Base-by-base conservation (phyloP, 169 alveolate genomes). In the Plasmodium billcollinsi region DNA sequence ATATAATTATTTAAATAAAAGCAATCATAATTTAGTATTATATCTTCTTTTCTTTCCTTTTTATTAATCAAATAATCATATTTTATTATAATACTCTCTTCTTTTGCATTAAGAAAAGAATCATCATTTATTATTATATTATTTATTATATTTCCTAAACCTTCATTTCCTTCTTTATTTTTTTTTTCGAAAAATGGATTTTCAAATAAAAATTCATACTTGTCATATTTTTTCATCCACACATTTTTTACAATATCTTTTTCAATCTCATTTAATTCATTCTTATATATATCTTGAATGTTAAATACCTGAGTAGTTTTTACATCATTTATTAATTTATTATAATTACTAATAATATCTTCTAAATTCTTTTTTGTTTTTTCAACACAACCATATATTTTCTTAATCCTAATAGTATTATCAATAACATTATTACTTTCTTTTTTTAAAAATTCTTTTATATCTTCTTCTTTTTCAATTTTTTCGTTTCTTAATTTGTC, bases 1-100 rank as follows among this genome's bases (percentile, higher is more conserved):
- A 72, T 86, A 21, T 86, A 86, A 74, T 86, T 86, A 69, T 86
- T 86, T 71, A 86, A 73, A 56, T 54, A 86, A 65, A 86, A 86
- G 54, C 73, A 86, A 39, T 86, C 92, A 29, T 59, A 86, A 49
- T 86, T 70, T 12, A 26, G 7, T 50, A 86, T 39, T 29, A 71
- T 76, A 63, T 86, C 92, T 73, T 86, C 62, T 49, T 62, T 70
- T 65, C 15, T 86, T 2, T 71, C 74, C 24, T 33, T 33, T 5
- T 33, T 33, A 33, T 33, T 33, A 33, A 33, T 33, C 43, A 33
- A 33, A 33, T 33, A 33, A 33, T 33, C 43, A 33, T 33, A 33
- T 33, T 33, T 33, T 33, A 33, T 33, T 33, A 33, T 33, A 3
- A 33, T 3, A 33, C 7, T 33, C 8, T 33, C 43, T 0, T 33